Base-by-base conservation (phyloP, 2,329 filamentous ascomycete species). In the Colletotrichum chlorophyti region DNA sequence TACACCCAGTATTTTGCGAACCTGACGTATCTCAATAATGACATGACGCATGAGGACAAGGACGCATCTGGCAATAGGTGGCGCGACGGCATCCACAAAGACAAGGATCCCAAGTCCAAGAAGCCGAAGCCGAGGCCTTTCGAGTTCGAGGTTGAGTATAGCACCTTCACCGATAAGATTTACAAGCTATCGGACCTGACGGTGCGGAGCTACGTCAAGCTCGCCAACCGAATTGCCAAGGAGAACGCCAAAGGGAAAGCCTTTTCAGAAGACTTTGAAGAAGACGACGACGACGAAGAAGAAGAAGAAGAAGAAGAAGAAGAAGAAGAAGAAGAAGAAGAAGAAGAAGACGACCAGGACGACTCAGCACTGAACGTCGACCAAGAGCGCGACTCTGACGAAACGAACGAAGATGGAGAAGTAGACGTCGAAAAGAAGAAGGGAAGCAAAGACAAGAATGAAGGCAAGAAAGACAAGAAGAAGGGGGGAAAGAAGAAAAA, bases 1-100 rank as follows among this genome's bases (percentile, higher is more conserved):
- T 97, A 92, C 72, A 92, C 87, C 4, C 95, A 99, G 68, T 97
- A 96, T 73, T 97, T 87, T 72, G 93, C 94, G 60, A 99, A 99
- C 71, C 77, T 99, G n/a, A 98, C 94, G 0, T 77, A 85, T 58
- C 88, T 97, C 74, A 96, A 98, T 75, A 91, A 93, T 65, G 85
- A 90, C 59, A 81, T 87, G 43, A 68, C 73, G 2, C 65, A 64
- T 15, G 68, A 71, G 9, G 68, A 71, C 3, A 63, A 68, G 3
- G 62, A 63, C 9, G 63, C 70, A n/a, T 72, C 73, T 7, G 40
- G 68, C 7, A 63, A 69, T 26, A 80, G 79, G 61, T 90, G 89
- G 86, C 83, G 85, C 31, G 77, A 86, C 57, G 88, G 87, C 51
- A 88, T 86, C 65, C 83, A 88, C 68, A 76, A 79, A 48, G 81